Conservation (phyloP, 345 rosid genomes). For the Brassica napus region Da-Ae NC_063448.1:47844001-47844500, state of each 20-base stretch:
- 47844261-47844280: conserved; percentile 94
- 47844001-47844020: conserved; percentile 83
- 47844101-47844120: conserved; percentile 69
- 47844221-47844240: conserved; percentile 76
- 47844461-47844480: conserved; percentile 56
- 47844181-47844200: conserved; percentile 90
- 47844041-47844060: conserved; percentile 80
- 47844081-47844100: conserved; percentile 99
- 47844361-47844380: conserved; percentile 40
- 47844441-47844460: conserved; percentile 58
- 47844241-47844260: conserved; percentile 97
- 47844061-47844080: conserved; percentile 95
- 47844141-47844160: conserved; percentile 87
- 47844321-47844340: conserved; percentile 60
- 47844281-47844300: conserved; percentile 90
- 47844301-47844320: conserved; percentile 75
- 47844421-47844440: conserved; percentile 76
- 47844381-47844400: conserved; percentile 59
- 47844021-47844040: conserved; percentile 62
- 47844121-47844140: conserved; percentile 80
- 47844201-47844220: conserved; percentile 82
- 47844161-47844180: conserved; percentile 95
- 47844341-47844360: conserved; percentile 83
- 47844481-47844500: conserved; percentile 85
- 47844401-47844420: conserved; percentile 59